phyloP scores from a whole-genome alignment of 106 monocot species.

The Acanthochlamys bracteata region DNA sequence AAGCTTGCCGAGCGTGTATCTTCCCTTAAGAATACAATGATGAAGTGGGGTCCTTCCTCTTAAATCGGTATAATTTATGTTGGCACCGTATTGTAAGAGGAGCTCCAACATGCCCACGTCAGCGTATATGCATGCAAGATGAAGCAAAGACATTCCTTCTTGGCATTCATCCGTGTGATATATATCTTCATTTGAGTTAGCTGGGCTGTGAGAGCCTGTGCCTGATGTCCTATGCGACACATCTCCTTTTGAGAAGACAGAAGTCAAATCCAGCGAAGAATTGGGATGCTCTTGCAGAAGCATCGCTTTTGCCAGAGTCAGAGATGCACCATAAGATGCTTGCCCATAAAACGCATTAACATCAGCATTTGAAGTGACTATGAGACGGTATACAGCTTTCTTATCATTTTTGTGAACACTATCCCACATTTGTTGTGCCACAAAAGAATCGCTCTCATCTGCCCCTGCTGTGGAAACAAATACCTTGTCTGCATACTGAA shows the following conservation, averaged over 20 bases:
- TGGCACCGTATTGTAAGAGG: slow-evolving; percentile 94
- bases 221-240: slow-evolving; percentile 26
- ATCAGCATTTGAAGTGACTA: slow-evolving; percentile 69
- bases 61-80: slow-evolving; percentile 52
- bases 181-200: slow-evolving; percentile 26
- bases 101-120: slow-evolving; percentile 96
- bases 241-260: slow-evolving; percentile 24
- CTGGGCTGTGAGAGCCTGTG: slow-evolving; percentile 19
- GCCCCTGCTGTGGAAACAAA: slow-evolving; percentile 44
- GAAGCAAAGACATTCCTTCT: slow-evolving; percentile 83
- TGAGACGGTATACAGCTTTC: slow-evolving; percentile 71
- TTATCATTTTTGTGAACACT: slow-evolving; percentile 68
- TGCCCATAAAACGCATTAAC: slow-evolving; percentile 53
- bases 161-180: slow-evolving; percentile 27
- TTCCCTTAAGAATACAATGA: slow-evolving; percentile 70
- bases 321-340: slow-evolving; percentile 22
- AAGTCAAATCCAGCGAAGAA: slow-evolving; percentile 22
- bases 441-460: slow-evolving; percentile 22
- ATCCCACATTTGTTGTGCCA: slow-evolving; percentile 62
- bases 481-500: slow-evolving; percentile 87
- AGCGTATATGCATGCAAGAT: slow-evolving; percentile 77
- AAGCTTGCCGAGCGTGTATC: slow-evolving; percentile 41
- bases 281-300: slow-evolving; percentile 53
- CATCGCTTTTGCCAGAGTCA: slow-evolving; percentile 63
- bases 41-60: slow-evolving; percentile 79